Base-by-base conservation (phyloP, 768 basidiomycete genomes). In the Phallus indusiatus region DNA sequence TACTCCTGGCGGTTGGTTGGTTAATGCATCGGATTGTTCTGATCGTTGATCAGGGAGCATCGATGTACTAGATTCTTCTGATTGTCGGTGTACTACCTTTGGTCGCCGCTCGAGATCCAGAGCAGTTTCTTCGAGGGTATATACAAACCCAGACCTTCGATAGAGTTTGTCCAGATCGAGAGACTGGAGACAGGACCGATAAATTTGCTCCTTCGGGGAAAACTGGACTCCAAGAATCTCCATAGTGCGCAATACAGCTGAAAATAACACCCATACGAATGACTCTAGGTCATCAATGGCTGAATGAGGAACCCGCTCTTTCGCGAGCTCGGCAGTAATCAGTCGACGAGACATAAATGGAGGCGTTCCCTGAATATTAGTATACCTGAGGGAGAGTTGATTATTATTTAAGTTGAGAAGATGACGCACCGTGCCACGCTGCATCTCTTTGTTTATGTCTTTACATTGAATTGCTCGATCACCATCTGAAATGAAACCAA, bases 231-330 rank as follows among this genome's bases (percentile, higher is more conserved):
- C 42, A 42, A 2, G 42, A 10, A 42, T 2, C 12, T 47, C 35
- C 35, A 55, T 21, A 46, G 37, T 24, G 54, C 35, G 21, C 24
- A 55, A 35, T 5, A 55, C 36, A 24, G 35, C 20, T 36, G 33
- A 55, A 42, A 55, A 46, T 10, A 55, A 18, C 1, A 55, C 54
- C 54, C 54, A 55, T 9, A 54, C 53, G 20, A 54, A 54, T 9
- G 54, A 55, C 54, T 55, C 54, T n/a, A 42, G 47, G 54, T 55
- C 54, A 18, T 55, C 54, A 17, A 55, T 42, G 8, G 54, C 42
- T 16, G 54, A 42, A 33, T 55, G 54, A 24, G 12, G 36, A 42
- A 36, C 54, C 35, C 47, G 2, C 18, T 9, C 12, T 2, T 46
- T 20, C n/a, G 20, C 22, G 17, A 10, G 10, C 54, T 6, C n/a